Evolutionary conservation across 106 monocot species (phyloP).

Genomic region (Agapanthus africanus): DNA sequence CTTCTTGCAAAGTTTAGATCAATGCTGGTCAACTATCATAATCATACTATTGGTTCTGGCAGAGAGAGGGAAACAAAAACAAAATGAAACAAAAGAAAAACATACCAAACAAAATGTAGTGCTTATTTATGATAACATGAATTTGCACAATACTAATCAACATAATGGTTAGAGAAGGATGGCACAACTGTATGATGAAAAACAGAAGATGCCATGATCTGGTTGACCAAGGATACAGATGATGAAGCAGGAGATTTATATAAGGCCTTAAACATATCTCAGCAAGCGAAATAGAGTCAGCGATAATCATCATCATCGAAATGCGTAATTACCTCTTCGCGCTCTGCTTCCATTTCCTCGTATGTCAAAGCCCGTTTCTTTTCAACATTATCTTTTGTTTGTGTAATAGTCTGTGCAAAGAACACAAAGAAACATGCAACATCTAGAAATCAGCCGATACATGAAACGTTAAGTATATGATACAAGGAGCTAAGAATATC

Average conservation of each 20-base stretch:
- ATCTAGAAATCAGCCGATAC: no score
- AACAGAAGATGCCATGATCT: not conserved
- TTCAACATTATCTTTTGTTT: slow-evolving; percentile 92
- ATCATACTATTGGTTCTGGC: not conserved
- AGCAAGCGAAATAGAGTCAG: not conserved
- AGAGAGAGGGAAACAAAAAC: not conserved
- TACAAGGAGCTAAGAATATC: not conserved
- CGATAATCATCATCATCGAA: not conserved
- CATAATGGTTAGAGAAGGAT: not conserved
- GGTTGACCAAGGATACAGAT: not conserved
- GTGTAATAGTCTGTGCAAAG: slow-evolving; percentile 50
- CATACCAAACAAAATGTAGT: not conserved
- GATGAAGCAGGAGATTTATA: not conserved
- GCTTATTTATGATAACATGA: not conserved
- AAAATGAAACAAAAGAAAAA: not conserved
- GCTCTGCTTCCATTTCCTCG: slow-evolving; percentile 99
- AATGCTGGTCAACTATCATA: not conserved
- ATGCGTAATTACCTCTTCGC: slow-evolving; percentile 69
- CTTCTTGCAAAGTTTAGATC: not conserved
- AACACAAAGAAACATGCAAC: no score
- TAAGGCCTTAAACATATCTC: not conserved
- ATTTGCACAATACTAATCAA: not conserved
- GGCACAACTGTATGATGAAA: not conserved
- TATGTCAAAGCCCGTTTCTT: slow-evolving; percentile 96
- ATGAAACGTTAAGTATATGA: no score